Base-by-base conservation (phyloP, 495 filamentous ascomycete genomes). In the Hyaloscypha bicolor region DNA sequence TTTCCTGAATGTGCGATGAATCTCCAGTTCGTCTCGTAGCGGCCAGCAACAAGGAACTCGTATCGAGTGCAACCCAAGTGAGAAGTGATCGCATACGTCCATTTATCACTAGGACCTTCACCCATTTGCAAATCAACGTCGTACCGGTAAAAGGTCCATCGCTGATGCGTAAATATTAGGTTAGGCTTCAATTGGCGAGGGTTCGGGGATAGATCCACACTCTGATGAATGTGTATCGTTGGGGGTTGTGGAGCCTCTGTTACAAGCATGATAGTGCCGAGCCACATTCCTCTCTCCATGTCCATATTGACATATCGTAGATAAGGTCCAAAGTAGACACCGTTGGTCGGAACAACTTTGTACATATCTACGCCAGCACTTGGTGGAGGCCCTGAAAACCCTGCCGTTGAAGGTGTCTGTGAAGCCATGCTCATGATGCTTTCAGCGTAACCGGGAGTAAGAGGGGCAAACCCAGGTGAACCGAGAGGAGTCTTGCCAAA, bases 271-370 rank as follows among this genome's bases (percentile, higher is more conserved):
- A 86, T 84, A 65, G 83, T 85, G 11, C 93, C 93, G 12, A 94
- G 78, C 95, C 95, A 99, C 37, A 94, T 69, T 2, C 96, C 95
- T 71, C 88, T 89, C 74, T 97, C 94, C 39, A 97, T 72, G 65
- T 99, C 92, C 94, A 99, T 97, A 73, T 99, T 99, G 5, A 92
- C 91, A 73, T 99, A 99, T 67, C 94, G 83, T 52, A 99, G 82
- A 75, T 97, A 98, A 0, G 95, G 95, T 1, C 95, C 95, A 76
- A 99, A 98, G 76, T 98, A 99, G 19, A 98, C 95, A n/a, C 93
- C 94, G 66, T 99, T 99, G 2, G 92, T 96, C 5, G 95, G 93
- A 55, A 89, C 88, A 58, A 97, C 86, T 72, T 95, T 97, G 79
- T 96, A 99, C 79, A 96, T 82, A 64, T 96, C 93, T 4, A 99